These are phyloP conservation scores for Citrus unshiu DNA, from an alignment of 345 rosid species.

Conservation along the genomic window DNA sequence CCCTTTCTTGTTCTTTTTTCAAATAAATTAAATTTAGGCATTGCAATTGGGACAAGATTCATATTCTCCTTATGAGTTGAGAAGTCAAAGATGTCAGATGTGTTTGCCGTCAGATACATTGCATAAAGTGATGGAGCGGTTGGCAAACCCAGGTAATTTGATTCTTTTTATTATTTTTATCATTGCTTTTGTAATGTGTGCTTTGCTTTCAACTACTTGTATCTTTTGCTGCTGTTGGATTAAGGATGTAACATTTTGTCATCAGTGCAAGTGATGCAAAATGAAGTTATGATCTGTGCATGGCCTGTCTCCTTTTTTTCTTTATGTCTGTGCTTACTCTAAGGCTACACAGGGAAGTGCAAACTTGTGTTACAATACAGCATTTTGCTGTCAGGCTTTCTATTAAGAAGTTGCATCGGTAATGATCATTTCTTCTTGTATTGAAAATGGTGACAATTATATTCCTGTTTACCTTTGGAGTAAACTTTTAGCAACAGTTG, in stretches of 20 bases:
- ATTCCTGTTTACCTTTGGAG: neutral
- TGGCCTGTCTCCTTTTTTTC: neutral
- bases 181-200: neutral
- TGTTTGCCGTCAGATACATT: constrained; percentile 70
- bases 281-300: neutral
- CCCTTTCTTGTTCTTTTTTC: neutral
- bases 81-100: constrained; percentile 72
- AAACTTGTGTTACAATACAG: neutral
- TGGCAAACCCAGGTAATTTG: constrained; percentile 55
- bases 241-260: neutral
- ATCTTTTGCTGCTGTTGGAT: constrained; percentile 4
- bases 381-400: neutral
- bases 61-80: constrained; percentile 37
- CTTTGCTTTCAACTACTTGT: neutral
- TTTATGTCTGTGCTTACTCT: neutral
- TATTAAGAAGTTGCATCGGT: neutral
- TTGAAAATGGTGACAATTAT: neutral
- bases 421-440: neutral
- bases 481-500: neutral
- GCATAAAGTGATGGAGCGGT: constrained; percentile 68
- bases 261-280: neutral
- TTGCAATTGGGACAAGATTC: constrained; percentile 73
- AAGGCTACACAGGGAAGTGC: neutral
- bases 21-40: constrained; percentile 36
- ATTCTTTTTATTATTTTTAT: neutral